These are phyloP conservation scores for Grosmannia huntii DNA, from an alignment of 2,329 filamentous ascomycete species.

Conservation along the genomic window DNA sequence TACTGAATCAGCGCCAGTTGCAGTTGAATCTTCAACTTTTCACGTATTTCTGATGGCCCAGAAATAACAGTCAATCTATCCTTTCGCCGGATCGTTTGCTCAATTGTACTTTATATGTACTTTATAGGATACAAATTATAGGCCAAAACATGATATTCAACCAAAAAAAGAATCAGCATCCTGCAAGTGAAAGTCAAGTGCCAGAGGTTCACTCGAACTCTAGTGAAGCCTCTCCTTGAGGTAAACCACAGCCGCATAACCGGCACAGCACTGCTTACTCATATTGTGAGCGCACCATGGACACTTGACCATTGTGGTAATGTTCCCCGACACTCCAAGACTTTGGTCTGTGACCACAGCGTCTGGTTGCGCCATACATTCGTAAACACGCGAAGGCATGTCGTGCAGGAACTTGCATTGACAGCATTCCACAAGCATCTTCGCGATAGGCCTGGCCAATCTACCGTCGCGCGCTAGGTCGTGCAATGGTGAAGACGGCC, in stretches of 20 bases:
- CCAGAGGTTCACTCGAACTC: neutral
- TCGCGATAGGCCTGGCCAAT: constrained; percentile 27
- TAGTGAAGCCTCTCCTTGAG: constrained; percentile 49
- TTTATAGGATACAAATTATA: neutral
- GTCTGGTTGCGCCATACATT: constrained; percentile 49
- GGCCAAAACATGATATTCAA: neutral
- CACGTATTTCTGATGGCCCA: no score
- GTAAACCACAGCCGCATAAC: constrained; percentile 53
- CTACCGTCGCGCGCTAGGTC: constrained; percentile 6
- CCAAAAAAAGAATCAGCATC: neutral
- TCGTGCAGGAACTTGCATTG: constrained; percentile 52
- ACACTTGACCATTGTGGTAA: constrained; percentile 52
- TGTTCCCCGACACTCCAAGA: constrained; percentile 39
- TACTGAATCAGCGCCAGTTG: neutral
- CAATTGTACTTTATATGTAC: no score
- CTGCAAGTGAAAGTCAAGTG: neutral
- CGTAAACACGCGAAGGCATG: constrained; percentile 51
- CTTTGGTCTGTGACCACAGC: constrained; percentile 37
- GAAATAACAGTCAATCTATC: no score
- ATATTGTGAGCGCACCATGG: constrained; percentile 63
- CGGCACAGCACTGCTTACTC: constrained; percentile 55
- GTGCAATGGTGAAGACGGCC: constrained; percentile 4
- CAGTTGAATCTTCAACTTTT: no score
- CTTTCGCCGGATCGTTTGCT: no score
- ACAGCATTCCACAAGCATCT: constrained; percentile 55